These are phyloP conservation scores for Fomitopsis serialis DNA, from an alignment of 768 basidiomycete species.

Conservation along the genomic window DNA sequence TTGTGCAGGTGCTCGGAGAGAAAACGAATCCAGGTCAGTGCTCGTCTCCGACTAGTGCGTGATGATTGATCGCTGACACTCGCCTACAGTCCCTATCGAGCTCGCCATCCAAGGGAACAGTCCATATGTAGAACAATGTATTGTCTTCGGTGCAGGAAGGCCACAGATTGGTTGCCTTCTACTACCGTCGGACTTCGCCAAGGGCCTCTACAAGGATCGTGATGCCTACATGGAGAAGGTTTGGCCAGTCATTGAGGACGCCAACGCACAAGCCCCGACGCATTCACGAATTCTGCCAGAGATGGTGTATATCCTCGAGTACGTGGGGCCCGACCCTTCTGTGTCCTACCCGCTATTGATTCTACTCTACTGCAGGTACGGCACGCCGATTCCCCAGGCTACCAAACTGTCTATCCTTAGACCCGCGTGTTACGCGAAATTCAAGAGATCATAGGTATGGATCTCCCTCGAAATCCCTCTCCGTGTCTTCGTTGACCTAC, in stretches of 20 bases:
- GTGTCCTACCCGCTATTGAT: neutral
- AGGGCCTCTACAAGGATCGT: constrained; percentile 16
- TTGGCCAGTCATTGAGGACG: constrained; percentile 42
- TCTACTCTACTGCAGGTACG: constrained; percentile 17
- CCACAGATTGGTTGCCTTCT: constrained; percentile 48
- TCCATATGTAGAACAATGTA: constrained; percentile 42
- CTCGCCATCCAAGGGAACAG: constrained; percentile 43
- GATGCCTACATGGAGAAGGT: constrained; percentile 28
- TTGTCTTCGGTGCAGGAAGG: constrained; percentile 46
- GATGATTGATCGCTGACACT: no score
- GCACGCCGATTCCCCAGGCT: constrained; percentile 42
- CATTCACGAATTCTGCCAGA: constrained; percentile 49
- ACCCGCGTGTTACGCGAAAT: constrained; percentile 44
- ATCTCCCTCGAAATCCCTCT: constrained; percentile 4
- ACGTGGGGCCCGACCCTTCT: constrained; percentile 5
- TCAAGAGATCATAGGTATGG: constrained; percentile 40
- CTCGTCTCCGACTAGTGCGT: neutral
- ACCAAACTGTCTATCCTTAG: constrained; percentile 48
- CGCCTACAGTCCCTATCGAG: constrained; percentile 40
- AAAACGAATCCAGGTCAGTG: constrained; percentile 44
- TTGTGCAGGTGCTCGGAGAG: constrained; percentile 42
- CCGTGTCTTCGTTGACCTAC: neutral
- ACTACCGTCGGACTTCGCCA: constrained; percentile 38
- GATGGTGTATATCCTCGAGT: constrained; percentile 44
- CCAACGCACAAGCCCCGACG: constrained; percentile 45